Evolutionary conservation across 805 yeast species (phyloP), one percentile per base, ranked within the genome.

Genomic region (Candida tibetensis): DNA sequence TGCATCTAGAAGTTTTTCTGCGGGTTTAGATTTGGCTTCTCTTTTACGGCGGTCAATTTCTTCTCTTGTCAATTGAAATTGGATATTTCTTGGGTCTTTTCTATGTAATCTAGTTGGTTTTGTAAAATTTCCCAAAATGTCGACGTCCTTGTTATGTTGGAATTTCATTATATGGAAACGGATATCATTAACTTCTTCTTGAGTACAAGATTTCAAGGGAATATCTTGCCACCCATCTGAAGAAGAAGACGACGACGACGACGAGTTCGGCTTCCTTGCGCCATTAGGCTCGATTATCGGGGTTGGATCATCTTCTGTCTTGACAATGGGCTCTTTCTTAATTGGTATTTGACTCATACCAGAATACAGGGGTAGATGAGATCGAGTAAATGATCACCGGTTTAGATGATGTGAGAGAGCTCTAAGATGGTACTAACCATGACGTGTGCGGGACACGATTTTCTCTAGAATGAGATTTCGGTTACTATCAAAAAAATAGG

Each of bases 61-160:
- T 41, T 82, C 79, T 51, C 89, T 64, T 2, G 90, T 81, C 49
- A 88, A 68, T 59, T 88, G 95, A 55, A 85, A 85, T 58, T 90
- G 96, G 55, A 91, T 69, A 57, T 87, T 86, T 53, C 88, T 78
- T 1, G 99, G 96, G 60, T 91, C 98, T 56, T 91, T 90, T 49
- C 98, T 74, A 59, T 90, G 97, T 55, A 91, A 66, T 50, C 96
- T 70, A 14, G 90, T 82, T 0, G 99, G 99, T 42, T 76, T 76
- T 39, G 79, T 81, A 58, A 91, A 93, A 44, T 81, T 80, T 25
- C 68, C 64, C 28, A 69, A 63, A 8, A 93, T 91, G 46, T 87
- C 87, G 25, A 93, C 82, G 31, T 76, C 72, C 49, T 77, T 75
- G 42, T 79, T 79, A 23, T 85, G 72, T 53, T 84, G 95, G 54